Conservation (phyloP, 225 moss, liverwort and hornwort species). For the Bryum argenteum region DNA sequence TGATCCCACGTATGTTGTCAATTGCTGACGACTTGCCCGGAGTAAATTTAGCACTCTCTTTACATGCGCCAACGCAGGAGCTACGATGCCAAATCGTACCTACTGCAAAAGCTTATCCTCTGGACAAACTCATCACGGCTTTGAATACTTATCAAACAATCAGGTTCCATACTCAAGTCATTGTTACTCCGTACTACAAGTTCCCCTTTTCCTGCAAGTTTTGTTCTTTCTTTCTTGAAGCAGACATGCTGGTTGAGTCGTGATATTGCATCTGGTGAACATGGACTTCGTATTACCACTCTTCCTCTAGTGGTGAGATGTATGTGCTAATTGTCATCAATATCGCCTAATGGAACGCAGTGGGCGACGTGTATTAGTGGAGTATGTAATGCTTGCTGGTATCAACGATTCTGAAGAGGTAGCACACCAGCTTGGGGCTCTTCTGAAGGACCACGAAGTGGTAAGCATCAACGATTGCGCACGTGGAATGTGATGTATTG, state of each 20-base stretch:
- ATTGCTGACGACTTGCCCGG: constrained; percentile 86
- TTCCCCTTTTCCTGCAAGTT: constrained; percentile 9
- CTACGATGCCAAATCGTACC: constrained; percentile 90
- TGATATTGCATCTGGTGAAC: neutral
- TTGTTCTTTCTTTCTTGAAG: constrained; percentile 7
- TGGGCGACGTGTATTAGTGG: constrained; percentile 85
- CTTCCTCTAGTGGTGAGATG: constrained; percentile 7
- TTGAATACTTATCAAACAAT: constrained; percentile 73
- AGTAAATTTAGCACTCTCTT: constrained; percentile 93
- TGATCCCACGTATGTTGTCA: constrained; percentile 78
- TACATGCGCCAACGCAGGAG: constrained; percentile 94
- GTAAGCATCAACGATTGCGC: constrained; percentile 41
- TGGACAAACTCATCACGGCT: constrained; percentile 76
- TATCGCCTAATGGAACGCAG: constrained; percentile 41
- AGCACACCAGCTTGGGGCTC: constrained; percentile 84
- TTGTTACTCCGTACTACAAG: neutral
- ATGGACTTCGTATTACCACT: neutral
- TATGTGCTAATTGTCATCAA: constrained; percentile 12
- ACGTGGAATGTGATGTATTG: constrained; percentile 1
- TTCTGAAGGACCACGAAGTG: constrained; percentile 77
- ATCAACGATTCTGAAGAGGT: constrained; percentile 86
- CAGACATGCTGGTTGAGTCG: constrained; percentile 2
- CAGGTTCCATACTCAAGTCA: constrained; percentile 54
- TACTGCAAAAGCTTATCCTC: constrained; percentile 78
- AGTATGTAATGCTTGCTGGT: constrained; percentile 94